Percentiles rank a stretch among this genome's conserved stretches.
Evolutionary conservation across 1,284 basidiomycete species (phyloP).

Genomic region (Pulveroboletus ridleyi): DNA sequence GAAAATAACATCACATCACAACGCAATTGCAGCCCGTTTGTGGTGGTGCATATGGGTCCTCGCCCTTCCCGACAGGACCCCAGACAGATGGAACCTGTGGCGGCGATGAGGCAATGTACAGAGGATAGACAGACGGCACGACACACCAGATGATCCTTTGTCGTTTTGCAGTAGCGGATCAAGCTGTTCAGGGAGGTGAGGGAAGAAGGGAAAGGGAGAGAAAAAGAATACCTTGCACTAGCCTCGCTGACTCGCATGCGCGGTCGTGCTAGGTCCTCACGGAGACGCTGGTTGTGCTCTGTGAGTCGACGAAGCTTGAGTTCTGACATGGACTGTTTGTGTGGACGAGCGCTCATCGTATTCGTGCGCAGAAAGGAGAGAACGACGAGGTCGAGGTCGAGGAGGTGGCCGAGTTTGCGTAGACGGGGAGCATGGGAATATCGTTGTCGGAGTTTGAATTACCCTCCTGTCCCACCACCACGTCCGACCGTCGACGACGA

Average conservation of each 20-base stretch:
- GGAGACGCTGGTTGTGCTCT: constrained; percentile 80
- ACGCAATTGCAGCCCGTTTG: constrained; percentile 40
- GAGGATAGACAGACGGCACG: neutral
- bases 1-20: constrained; percentile 38
- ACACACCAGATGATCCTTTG: constrained; percentile 75
- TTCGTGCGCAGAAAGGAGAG: constrained; percentile 15
- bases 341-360: constrained; percentile 57
- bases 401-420: constrained; percentile 13
- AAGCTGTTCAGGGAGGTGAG: constrained; percentile 54
- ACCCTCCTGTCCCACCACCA: constrained; percentile 13
- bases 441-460: constrained; percentile 35
- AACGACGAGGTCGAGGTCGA: constrained; percentile 15
- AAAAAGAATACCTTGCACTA: constrained; percentile 59
- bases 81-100: constrained; percentile 86
- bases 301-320: constrained; percentile 82
- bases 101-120: constrained; percentile 9
- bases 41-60: constrained; percentile 87
- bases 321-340: constrained; percentile 80
- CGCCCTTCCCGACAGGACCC: constrained; percentile 90
- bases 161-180: constrained; percentile 78
- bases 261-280: constrained; percentile 79
- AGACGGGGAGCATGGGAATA: constrained; percentile 18
- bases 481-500: constrained; percentile 7
- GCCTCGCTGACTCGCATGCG: constrained; percentile 82
- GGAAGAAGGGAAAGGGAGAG: neutral